Evolutionary conservation across 1,284 basidiomycete species (phyloP).

Genomic region (Trichosporon inkin): DNA sequence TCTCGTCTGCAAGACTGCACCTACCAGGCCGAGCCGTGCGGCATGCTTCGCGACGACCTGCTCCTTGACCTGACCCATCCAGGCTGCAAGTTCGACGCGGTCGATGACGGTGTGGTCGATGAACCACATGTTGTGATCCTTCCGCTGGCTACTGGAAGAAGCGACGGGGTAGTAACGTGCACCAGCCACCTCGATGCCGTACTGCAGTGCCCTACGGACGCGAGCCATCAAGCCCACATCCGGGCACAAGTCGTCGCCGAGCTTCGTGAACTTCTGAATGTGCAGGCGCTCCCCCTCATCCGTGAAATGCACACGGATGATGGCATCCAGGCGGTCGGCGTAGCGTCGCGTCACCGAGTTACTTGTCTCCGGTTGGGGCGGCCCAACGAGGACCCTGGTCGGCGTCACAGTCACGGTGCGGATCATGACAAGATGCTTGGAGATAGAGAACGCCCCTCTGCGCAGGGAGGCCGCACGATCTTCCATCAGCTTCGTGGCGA

Average conservation of each 20-base stretch:
- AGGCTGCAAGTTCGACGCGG: slow-evolving; percentile 29
- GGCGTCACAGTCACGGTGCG: slow-evolving; percentile 47
- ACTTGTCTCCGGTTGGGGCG: slow-evolving; percentile 45
- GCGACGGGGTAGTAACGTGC: slow-evolving; percentile 41
- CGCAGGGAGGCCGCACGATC: slow-evolving; percentile 8
- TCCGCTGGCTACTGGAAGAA: slow-evolving; percentile 45
- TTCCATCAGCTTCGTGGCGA: background rate
- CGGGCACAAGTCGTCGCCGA: slow-evolving; percentile 28
- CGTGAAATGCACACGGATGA: slow-evolving; percentile 47
- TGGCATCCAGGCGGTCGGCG: slow-evolving; percentile 37
- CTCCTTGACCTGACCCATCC: slow-evolving; percentile 46
- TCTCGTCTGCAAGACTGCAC: background rate
- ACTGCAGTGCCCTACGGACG: slow-evolving; percentile 42
- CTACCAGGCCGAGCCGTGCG: slow-evolving; percentile 44
- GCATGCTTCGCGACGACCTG: slow-evolving; percentile 48
- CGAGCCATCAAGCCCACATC: slow-evolving; percentile 45
- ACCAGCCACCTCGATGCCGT: slow-evolving; percentile 43
- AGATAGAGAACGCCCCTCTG: background rate
- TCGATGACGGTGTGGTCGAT: slow-evolving; percentile 39
- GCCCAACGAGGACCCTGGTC: slow-evolving; percentile 45
- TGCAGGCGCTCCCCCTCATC: slow-evolving; percentile 48
- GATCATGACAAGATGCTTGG: slow-evolving; percentile 41
- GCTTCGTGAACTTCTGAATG: slow-evolving; percentile 39
- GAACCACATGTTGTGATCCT: slow-evolving; percentile 51
- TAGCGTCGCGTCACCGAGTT: slow-evolving; percentile 48